Evolutionary conservation across 345 rosid species (phyloP).

Genomic region (Raphanus sativus): DNA sequence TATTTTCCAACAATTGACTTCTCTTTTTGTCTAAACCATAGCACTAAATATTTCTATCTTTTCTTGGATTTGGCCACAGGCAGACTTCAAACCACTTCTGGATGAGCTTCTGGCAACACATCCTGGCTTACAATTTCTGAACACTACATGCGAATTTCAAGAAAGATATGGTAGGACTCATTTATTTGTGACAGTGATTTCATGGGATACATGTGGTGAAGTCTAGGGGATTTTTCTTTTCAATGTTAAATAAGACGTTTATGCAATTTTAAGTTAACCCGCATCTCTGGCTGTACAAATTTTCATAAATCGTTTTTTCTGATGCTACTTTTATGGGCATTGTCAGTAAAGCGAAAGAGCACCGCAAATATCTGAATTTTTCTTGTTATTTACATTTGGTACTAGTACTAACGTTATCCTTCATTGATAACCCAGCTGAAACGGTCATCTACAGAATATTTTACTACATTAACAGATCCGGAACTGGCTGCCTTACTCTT

Average conservation of each 20-base stretch:
- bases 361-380: background rate
- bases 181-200: slow-evolving; percentile 1
- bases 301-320: background rate
- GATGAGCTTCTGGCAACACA: slow-evolving; percentile 77
- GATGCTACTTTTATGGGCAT: background rate
- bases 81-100: slow-evolving; percentile 80
- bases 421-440: slow-evolving; percentile 61
- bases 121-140: slow-evolving; percentile 83
- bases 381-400: background rate
- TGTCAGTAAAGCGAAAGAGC: background rate
- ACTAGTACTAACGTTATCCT: background rate
- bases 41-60: slow-evolving; percentile 3
- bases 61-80: slow-evolving; percentile 50
- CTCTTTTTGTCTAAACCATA: background rate
- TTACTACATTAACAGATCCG: slow-evolving; percentile 79
- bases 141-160: slow-evolving; percentile 77
- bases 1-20: background rate
- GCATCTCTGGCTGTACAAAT: background rate
- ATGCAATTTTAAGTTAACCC: background rate
- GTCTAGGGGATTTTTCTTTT: background rate
- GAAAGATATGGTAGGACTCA: slow-evolving; percentile 75
- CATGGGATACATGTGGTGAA: background rate
- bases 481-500: slow-evolving; percentile 79
- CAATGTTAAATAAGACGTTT: background rate
- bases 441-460: slow-evolving; percentile 96